phyloP scores from a whole-genome alignment of 2,329 filamentous ascomycete species.

The Alternaria panax region DNA sequence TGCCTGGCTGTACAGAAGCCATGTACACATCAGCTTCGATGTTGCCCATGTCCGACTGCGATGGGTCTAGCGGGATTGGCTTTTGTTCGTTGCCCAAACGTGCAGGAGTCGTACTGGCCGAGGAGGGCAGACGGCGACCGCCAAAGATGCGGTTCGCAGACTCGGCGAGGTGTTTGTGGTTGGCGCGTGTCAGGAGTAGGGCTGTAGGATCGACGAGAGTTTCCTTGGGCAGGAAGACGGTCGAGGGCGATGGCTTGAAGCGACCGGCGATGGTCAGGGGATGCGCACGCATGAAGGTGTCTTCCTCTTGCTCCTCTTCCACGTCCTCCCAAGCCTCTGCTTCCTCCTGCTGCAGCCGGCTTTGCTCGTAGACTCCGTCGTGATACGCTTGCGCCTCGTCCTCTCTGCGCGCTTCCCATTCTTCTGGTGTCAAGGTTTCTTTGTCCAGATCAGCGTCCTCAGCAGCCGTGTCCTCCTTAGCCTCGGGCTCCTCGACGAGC shows the following conservation, averaged over 20 bases:
- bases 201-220: conserved; percentile 74
- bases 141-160: conserved; percentile 79
- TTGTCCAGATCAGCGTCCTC: conserved; percentile 36
- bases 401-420: conserved; percentile 47
- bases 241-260: conserved; percentile 75
- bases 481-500: conserved; percentile 26
- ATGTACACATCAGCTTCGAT: conserved; percentile 79
- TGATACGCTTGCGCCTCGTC: conserved; percentile 43
- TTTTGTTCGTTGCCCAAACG: conserved; percentile 65
- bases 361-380: conserved; percentile 51
- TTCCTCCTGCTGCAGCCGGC: conserved; percentile 52
- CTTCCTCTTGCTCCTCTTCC: conserved; percentile 40
- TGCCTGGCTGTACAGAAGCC: conserved; percentile 71
- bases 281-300: conserved; percentile 69
- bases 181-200: conserved; percentile 70
- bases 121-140: conserved; percentile 76
- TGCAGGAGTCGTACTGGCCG: conserved; percentile 70
- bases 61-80: conserved; percentile 69
- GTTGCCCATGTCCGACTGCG: conserved; percentile 71
- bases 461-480: conserved; percentile 8
- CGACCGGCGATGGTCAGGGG: conserved; percentile 76
- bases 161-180: conserved; percentile 73
- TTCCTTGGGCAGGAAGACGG: conserved; percentile 75
- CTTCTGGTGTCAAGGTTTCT: conserved; percentile 37
- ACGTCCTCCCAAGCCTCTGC: conserved; percentile 47